Percentiles rank a stretch among this genome's conserved stretches.
These are phyloP conservation scores for Albugo laibachii DNA, from an alignment of 352 stramenopile species.

Conservation along the genomic window DNA sequence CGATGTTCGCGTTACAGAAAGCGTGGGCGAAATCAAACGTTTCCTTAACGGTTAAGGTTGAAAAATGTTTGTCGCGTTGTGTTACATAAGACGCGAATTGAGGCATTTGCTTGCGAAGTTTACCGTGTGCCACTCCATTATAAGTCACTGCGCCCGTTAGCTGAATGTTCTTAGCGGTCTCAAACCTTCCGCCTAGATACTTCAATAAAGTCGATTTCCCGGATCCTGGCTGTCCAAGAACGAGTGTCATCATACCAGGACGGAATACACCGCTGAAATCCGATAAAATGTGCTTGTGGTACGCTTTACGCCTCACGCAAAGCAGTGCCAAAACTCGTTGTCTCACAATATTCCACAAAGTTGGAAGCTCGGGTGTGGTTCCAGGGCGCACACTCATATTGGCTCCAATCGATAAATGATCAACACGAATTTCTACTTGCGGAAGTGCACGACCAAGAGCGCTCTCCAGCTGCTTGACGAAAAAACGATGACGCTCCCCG, in stretches of 20 bases:
- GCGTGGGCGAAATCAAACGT: constrained; percentile 30
- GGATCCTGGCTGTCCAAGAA: constrained; percentile 21
- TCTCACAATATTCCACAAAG: constrained; percentile 14
- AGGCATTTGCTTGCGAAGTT: constrained; percentile 14
- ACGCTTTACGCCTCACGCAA: constrained; percentile 14
- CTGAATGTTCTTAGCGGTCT: constrained; percentile 20
- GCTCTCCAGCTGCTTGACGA: constrained; percentile 19
- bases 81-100: constrained; percentile 28
- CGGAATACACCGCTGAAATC: constrained; percentile 21
- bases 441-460: constrained; percentile 23
- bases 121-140: constrained; percentile 15
- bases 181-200: constrained; percentile 26
- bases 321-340: constrained; percentile 11
- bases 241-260: constrained; percentile 25
- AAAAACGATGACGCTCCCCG: not conserved
- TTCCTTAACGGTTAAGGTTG: constrained; percentile 24
- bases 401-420: constrained; percentile 23
- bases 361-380: constrained; percentile 14
- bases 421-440: constrained; percentile 39
- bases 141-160: constrained; percentile 21
- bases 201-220: constrained; percentile 27
- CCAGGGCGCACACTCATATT: constrained; percentile 7
- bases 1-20: constrained; percentile 14
- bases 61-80: constrained; percentile 22
- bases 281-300: constrained; percentile 28